Base-by-base conservation (phyloP, 208 protist genomes). In the Trypanosoma congolense region DNA sequence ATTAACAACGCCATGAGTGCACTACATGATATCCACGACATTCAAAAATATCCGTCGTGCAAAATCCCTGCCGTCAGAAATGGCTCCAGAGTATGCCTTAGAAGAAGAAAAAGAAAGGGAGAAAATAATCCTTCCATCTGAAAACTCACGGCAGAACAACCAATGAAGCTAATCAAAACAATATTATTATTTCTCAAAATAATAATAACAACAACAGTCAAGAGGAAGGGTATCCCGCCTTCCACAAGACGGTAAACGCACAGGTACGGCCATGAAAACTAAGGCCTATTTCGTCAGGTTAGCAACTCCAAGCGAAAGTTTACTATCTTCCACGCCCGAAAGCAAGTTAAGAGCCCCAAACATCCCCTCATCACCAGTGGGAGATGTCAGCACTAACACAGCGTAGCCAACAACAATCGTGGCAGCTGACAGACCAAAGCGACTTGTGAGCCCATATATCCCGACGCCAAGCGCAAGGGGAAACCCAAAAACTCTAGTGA, bases 401-500 rank as follows among this genome's bases (percentile, higher is more conserved):
- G 28, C 25, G 33, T 3, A 41, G 36, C 29, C 4, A 8, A 48
- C 18, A 16, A 43, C 22, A 19, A 51, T 18, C 22, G 31, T 25
- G 22, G 30, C n/a, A 4, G 45, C 5, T 18, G 62, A n/a, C 8
- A 19, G 16, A 9, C 6, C 18, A 8, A 51, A 19, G 9, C 41
- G 30, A 21, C 33, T 16, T 19, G 48, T 45, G 1, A 56, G 30
- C 26, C 43, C 42, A 35, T 61, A 53, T n/a, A 12, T 22, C 10
- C 48, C 16, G 14, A 61, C 16, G 0, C 47, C 62, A 0, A 69
- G 16, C 38, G 55, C 54, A 22, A 56, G 4, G 29, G 62, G 54
- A 31, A 50, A 5, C 12, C 22, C 35, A 1, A 43, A 5, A 6
- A 69, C 1, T 24, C 48, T 53, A 2, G 16, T 43, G 12, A 14